Base-by-base conservation (phyloP, 2,329 filamentous ascomycete genomes). In the Colletotrichum chlorophyti region DNA sequence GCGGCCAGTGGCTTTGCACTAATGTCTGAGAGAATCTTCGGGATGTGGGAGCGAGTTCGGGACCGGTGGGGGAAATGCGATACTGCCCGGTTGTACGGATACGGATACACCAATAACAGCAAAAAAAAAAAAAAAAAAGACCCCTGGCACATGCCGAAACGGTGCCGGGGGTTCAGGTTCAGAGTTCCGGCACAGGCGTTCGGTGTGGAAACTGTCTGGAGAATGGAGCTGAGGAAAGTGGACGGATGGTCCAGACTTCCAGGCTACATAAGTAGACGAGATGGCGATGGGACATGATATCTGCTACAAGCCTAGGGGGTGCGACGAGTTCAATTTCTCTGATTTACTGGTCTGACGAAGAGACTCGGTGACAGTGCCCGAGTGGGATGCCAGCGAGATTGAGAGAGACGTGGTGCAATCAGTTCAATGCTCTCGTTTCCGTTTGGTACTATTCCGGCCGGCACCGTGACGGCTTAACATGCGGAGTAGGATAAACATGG, bases 141-240 rank as follows among this genome's bases (percentile, higher is more conserved):
- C n/a, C n/a, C n/a, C n/a, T n/a, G n/a, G n/a, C n/a, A n/a, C n/a
- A 37, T 49, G 55, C 50, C 55, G 55, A 59, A 49, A 40, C 51
- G 43, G 55, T 38, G 55, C 55, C 55, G 55, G 26, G 17, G 24
- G 15, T 24, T 48, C 11, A 32, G 17, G 35, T 17, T 35, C 21
- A n/a, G 19, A 21, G 12, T 4, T 35, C 35, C 42, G 42, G 43
- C 41, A 15, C 19, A 43, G 17, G 14, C 8, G 35, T 34, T 47
- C 49, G 21, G 34, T 35, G 26, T 29, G 34, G 47, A 24, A 32
- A 12, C 35, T 26, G 17, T 34, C 38, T 35, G 26, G 31, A 23
- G 12, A 29, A 14, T 29, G 11, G 32, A 32, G 41, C 24, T n/a
- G n/a, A n/a, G n/a, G 38, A 21, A 21, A 29, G 23, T 37, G 32